Evolutionary conservation across 306 rosid genomes (phyloP).

Genomic region (Pueraria montana): DNA sequence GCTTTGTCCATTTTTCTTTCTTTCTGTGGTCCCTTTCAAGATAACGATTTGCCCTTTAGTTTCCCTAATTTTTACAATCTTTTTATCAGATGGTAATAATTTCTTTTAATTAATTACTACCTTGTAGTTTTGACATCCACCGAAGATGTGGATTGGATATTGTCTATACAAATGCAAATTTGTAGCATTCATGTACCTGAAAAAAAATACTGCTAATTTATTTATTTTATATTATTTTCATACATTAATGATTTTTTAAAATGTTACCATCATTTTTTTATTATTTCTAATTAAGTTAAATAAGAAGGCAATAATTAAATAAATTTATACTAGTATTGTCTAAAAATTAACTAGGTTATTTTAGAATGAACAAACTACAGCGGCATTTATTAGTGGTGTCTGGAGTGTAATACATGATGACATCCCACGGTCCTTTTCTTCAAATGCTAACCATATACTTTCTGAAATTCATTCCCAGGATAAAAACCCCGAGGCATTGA

Average conservation of each 20-base stretch:
- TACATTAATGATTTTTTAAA: too few relatives aligned
- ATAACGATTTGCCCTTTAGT: background rate
- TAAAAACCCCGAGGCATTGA: conserved; percentile 60
- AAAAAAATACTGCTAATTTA: background rate
- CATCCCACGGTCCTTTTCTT: background rate
- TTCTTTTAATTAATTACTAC: background rate
- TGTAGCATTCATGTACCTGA: background rate
- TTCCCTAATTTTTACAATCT: background rate
- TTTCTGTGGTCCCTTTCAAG: conserved; percentile 12
- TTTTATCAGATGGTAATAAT: background rate
- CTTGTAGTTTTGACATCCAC: background rate
- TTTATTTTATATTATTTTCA: too few relatives aligned
- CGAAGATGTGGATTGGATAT: background rate
- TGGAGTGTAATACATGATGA: background rate
- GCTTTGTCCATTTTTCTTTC: background rate
- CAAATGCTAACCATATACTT: too few relatives aligned
- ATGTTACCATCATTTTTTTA: too few relatives aligned
- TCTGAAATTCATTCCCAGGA: too few relatives aligned
- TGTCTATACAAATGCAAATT: too few relatives aligned
- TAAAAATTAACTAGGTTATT: background rate
- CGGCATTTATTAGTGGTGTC: background rate
- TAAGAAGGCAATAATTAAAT: background rate
- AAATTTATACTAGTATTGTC: too few relatives aligned
- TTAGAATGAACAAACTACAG: background rate
- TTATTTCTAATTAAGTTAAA: background rate